These are phyloP conservation scores for Carpinus fangiana DNA, from an alignment of 306 rosid genomes.

Conservation along the genomic window DNA sequence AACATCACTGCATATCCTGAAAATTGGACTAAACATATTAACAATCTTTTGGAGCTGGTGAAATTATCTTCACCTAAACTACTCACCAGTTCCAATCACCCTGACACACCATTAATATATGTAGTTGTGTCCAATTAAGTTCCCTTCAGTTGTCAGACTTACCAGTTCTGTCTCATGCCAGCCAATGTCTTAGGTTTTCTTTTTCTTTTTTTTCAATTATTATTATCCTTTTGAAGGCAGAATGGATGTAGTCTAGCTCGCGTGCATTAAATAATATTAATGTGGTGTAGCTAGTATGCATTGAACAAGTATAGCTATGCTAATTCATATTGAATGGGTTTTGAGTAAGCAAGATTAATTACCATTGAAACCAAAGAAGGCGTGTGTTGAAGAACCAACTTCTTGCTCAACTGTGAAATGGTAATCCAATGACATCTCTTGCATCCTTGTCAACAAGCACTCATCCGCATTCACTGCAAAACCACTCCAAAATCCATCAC, in stretches of 20 bases:
- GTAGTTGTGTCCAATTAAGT: not conserved
- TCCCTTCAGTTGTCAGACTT: not conserved
- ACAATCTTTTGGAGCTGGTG: not conserved
- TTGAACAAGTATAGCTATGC: not conserved
- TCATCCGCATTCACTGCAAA: constrained; percentile 82
- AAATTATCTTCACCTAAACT: not conserved
- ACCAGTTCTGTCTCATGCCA: constrained; percentile 1
- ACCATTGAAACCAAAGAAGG: constrained; percentile 99
- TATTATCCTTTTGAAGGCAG: not conserved
- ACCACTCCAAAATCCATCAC: not conserved
- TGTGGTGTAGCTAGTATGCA: not conserved
- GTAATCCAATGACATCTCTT: constrained; percentile 98
- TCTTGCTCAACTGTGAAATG: constrained; percentile 99
- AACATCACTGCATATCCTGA: not conserved
- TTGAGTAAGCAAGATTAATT: constrained; percentile 16
- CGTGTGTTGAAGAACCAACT: constrained; percentile 98
- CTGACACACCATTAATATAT: not conserved
- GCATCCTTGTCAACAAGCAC: constrained; percentile 95
- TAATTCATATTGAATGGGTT: not conserved
- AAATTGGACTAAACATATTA: not conserved
- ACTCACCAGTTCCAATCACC: not conserved
- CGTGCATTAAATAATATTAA: not conserved
- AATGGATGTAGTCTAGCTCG: not conserved
- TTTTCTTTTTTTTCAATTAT: not conserved
- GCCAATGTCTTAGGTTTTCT: not conserved